Base-by-base conservation (phyloP, 345 rosid species). In the Triadica sebifera region DNA sequence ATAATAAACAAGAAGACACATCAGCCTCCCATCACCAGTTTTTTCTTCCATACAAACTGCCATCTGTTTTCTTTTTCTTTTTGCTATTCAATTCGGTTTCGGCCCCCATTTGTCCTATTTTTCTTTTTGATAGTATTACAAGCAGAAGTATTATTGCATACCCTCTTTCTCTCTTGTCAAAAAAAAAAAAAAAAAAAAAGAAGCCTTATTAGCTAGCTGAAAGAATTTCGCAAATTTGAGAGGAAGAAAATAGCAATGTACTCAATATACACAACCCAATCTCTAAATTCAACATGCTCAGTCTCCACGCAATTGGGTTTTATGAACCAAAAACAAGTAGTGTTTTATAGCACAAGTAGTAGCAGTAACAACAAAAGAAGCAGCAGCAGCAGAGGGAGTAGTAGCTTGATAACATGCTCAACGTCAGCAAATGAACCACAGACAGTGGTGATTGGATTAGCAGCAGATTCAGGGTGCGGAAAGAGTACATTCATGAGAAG, bases 381-480 rank as follows among this genome's bases (percentile, higher is more conserved):
- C 81, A 78, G n/a, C n/a, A n/a, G n/a, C n/a, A 5, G 19, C n/a
- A 74, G 52, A 13, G 60, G 8, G 8, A 29, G 76, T 78, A 81
- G 77, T 60, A 29, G 60, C 8, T 81, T 86, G 71, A 89, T 90
- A 83, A 89, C 88, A 20, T 94, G 98, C 78, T 29, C 62, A 58
- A 29, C 10, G 61, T 29, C 89, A 8, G 83, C 81, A 4, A 88
- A 79, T 37, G 86, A 79, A 70, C 47, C 72, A n/a, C 78, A 69
- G 91, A 94, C 98, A 3, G 60, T 92, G 8, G 98, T 94, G 78
- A 90, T 94, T 74, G 98, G 98, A 11, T 86, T 94, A 0, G 98
- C 98, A 0, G 98, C 98, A 0, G 98, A 94, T 73, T 94, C 98
- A 0, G 98, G 96, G 22, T 93, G 98, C 39, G 98, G 98, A 29